Base-by-base conservation (phyloP, 1,284 basidiomycete genomes). In the Porogramme epimiltina region DNA sequence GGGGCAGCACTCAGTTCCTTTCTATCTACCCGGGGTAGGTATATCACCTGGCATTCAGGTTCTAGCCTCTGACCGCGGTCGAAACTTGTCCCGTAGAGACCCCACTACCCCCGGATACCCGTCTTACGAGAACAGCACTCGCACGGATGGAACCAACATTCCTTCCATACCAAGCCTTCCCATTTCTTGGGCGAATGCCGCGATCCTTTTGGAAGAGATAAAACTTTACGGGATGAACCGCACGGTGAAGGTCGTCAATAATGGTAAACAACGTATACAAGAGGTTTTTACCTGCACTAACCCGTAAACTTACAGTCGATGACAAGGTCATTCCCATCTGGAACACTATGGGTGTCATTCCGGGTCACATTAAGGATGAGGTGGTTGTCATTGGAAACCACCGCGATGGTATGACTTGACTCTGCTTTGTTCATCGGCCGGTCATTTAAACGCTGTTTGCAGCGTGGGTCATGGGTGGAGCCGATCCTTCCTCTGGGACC, bases 301-400 rank as follows among this genome's bases (percentile, higher is more conserved):
- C 11, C 4, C 1, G 15, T 4, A 11, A 4, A 8, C 11, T 6
- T n/a, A 42, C 54, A 78, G 87, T 94, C 47, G 80, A 92, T 56
- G 82, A 77, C 26, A 83, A 84, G 63, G 79, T 93, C 26, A 91
- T 78, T 13, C 87, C 87, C 3, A 86, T 89, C 43, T 87, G 88
- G 89, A 94, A 97, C 72, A 82, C 85, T 0, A 92, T 95, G 81
- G 92, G 85, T 8, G 80, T 89, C 36, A 91, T 98, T 52, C 95
- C 93, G 2, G 95, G 95, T 1, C 82, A 87, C 59, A 84, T 96
- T 56, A 80, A 82, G 55, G 86, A 95, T 62, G 92, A 96, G 63
- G 85, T 95, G 2, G 81, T 95, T 20, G 69, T 96, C n/a, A 66
- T 96, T 47, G 95, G 93, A 4, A 89, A 89, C 63, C 93, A 95